Conservation (phyloP, 2,329 filamentous ascomycete species). For the Aspergillus ustus region DNA sequence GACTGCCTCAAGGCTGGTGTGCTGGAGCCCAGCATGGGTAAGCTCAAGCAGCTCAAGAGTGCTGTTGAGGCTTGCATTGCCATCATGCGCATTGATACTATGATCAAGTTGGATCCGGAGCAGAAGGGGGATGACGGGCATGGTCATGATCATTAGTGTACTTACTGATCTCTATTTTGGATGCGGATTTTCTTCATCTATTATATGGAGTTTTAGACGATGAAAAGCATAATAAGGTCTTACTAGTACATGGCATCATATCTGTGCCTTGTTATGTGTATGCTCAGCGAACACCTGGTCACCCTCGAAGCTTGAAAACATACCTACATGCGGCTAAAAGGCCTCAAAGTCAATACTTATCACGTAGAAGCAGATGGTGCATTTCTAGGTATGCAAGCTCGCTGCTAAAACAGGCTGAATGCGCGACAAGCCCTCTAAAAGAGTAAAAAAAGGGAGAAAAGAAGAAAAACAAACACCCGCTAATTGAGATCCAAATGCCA, state of each 20-base stretch:
- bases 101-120: constrained; percentile 97
- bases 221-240: constrained; percentile 28
- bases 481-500: constrained; percentile 29
- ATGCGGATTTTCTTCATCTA: constrained; percentile 9
- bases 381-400: constrained; percentile 14
- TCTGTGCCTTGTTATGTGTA: not conserved
- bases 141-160: constrained; percentile 77
- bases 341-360: not conserved
- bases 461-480: constrained; percentile 28
- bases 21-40: constrained; percentile 96
- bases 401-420: not conserved
- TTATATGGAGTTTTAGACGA: constrained; percentile 21
- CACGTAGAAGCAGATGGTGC: not conserved
- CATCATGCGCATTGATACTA: constrained; percentile 98
- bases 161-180: constrained; percentile 1
- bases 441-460: too few relatives aligned
- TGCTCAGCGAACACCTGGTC: too few relatives aligned
- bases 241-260: constrained; percentile 9
- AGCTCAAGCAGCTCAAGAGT: constrained; percentile 96
- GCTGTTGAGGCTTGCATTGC: constrained; percentile 98
- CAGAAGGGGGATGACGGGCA: constrained; percentile 81
- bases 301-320: too few relatives aligned
- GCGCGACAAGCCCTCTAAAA: constrained; percentile 13
- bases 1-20: constrained; percentile 95
- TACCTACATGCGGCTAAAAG: too few relatives aligned